Base-by-base conservation (phyloP, 371 early-diverging fungal genomes). In the Capillidium rhysosporum region DNA sequence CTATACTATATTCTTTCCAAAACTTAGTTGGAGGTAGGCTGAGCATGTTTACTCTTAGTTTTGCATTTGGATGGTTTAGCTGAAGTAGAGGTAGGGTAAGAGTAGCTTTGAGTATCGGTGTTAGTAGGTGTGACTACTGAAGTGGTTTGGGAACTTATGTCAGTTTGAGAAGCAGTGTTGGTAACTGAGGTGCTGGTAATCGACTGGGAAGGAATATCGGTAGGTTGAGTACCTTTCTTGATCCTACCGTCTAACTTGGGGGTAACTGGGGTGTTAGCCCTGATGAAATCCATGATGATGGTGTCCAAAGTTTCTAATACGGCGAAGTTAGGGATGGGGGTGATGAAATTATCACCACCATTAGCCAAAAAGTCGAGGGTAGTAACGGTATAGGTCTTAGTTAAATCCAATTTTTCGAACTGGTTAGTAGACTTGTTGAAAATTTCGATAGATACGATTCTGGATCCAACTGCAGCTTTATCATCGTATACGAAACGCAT, bases 321-420 rank as follows among this genome's bases (percentile, higher is more conserved):
- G 34, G 48, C 25, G 34, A 49, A 34, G 26, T 46, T 29, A 29
- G 21, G 16, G 26, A 52, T 16, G 2, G 40, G 45, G 40, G 55
- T 52, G 31, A 74, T 55, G 47, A 79, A 64, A 39, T 69, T 70
- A 59, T 82, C 81, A 29, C 80, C 81, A 25, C 79, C 79, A 8
- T 52, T 62, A 24, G 70, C 61, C 21, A 75, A 40, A 64, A 71
- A 80, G 40, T 77, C 78, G 24, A 71, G 52, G 0, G 76, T 75
- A n/a, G 62, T 62, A 7, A 70, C 56, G 25, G 56, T 63, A 58
- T 80, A 81, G 21, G 56, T 55, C 9, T 62, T 61, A 8, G 31
- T 40, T 1, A 48, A 47, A 5, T 61, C 68, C 9, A 76, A 30
- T 4, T 54, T 16, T 9, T 54, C 43, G 56, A 54, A 65, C 5